Evolutionary conservation across 2,329 filamentous ascomycete genomes (phyloP).

Genomic region (Aspergillus sp.): DNA sequence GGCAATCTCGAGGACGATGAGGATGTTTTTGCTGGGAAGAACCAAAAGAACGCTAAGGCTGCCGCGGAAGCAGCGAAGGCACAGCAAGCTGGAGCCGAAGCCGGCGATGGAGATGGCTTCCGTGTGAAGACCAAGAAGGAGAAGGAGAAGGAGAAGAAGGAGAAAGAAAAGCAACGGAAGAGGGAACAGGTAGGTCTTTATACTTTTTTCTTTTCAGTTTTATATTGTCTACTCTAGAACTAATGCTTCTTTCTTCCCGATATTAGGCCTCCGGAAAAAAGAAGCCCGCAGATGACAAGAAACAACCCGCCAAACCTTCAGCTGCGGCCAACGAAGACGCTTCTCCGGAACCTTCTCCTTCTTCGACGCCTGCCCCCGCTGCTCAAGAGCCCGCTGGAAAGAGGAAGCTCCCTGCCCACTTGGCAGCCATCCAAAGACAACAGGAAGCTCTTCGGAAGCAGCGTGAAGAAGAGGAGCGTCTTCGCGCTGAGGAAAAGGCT

Average conservation of each 20-base stretch:
- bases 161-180: constrained; percentile 95
- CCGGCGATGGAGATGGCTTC: constrained; percentile 41
- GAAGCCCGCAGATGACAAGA: constrained; percentile 33
- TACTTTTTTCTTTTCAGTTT: neutral
- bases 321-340: neutral
- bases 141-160: constrained; percentile 97
- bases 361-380: constrained; percentile 25
- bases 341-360: constrained; percentile 14
- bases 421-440: constrained; percentile 44
- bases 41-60: constrained; percentile 47
- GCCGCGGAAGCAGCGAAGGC: constrained; percentile 43
- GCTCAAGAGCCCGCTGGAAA: constrained; percentile 55
- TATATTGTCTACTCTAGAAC: constrained; percentile 1
- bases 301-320: constrained; percentile 8
- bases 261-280: constrained; percentile 77
- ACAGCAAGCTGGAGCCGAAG: constrained; percentile 39
- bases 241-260: constrained; percentile 1
- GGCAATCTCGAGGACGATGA: constrained; percentile 66
- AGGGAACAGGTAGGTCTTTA: constrained; percentile 72
- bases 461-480: constrained; percentile 39
- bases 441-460: constrained; percentile 39
- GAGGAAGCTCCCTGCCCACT: constrained; percentile 68
- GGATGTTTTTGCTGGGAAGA: constrained; percentile 75
- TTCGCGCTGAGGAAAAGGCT: constrained; percentile 33
- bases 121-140: constrained; percentile 91